Conservation (phyloP, 1,284 basidiomycete genomes). For the Tetrapyrgos nigripes region DNA sequence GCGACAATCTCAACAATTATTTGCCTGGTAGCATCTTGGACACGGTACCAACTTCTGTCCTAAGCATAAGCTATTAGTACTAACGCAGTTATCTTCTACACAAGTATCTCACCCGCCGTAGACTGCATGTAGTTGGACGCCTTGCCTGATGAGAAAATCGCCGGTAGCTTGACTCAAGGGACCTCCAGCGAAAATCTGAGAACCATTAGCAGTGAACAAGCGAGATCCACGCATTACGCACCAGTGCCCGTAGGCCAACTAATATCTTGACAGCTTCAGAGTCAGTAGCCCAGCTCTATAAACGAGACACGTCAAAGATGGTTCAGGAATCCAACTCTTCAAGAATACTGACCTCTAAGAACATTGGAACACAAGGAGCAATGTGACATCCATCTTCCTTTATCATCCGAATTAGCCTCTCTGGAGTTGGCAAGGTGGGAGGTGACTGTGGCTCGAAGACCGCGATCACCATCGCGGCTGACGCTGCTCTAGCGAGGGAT, state of each 20-base stretch:
- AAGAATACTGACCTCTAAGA: not conserved
- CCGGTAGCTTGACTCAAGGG: not conserved
- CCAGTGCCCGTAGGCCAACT: not conserved
- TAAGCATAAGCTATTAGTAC: no score
- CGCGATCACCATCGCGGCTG: not conserved
- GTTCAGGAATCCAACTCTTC: not conserved
- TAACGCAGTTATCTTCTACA: no score
- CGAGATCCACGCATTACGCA: not conserved
- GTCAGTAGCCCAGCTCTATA: not conserved
- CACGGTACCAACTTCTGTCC: slow-evolving; percentile 1
- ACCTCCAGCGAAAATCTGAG: not conserved
- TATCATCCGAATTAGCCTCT: not conserved
- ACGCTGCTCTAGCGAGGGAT: not conserved
- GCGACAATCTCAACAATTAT: not conserved
- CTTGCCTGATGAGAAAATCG: not conserved
- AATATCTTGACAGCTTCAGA: not conserved
- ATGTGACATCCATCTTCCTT: not conserved
- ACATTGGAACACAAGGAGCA: not conserved
- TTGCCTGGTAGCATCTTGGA: slow-evolving; percentile 1
- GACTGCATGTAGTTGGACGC: not conserved
- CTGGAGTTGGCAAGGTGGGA: not conserved
- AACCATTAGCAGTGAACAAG: not conserved
- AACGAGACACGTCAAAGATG: not conserved
- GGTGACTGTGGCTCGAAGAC: not conserved
- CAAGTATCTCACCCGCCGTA: slow-evolving; percentile 3